Evolutionary conservation across 2,329 filamentous ascomycete genomes (phyloP), one percentile per base, ranked within the genome.

Genomic region (Fusarium liriodendri): DNA sequence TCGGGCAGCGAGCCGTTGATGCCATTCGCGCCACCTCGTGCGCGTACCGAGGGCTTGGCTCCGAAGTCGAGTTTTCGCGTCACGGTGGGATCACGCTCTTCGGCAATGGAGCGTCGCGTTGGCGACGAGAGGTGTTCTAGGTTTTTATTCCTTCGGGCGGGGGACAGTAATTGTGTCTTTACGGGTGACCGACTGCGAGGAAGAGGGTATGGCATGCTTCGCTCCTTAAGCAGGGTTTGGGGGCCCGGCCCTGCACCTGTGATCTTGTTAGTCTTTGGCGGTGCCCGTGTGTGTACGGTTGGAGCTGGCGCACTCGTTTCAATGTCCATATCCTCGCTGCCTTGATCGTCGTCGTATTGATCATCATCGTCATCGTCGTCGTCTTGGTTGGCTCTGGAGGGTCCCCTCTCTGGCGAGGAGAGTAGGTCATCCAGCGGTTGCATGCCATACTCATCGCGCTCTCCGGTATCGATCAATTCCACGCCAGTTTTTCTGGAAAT

Each of bases 401-500:
- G 77, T 71, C 71, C 72, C 78, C 92, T 93, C 74, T 90, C 89
- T 16, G 95, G 95, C 22, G 95, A 98, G 10, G 95, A 98, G 83
- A 98, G 98, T 74, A 98, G 90, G 75, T 91, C 90, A 38, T 96
- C 94, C 67, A 98, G 89, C 38, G 94, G 93, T 81, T 98, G 95
- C 86, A 99, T 91, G 82, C 96, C 97, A 87, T 98, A 88, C 81
- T 97, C 95, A 84, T 98, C 96, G 84, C 95, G 93, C 70, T 92
- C 87, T 62, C 94, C 94, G 64, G 87, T 91, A 79, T 98, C 94
- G 78, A 91, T 90, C 35, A 98, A 84, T 1, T 91, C 93, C 29
- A 97, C 89, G 52, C 97, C 97, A 1, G 97, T 99, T 88, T 97
- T 97, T 77, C 96, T 98, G 75, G 59, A 57, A 37, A 52, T 11